A percentile compares a stretch with the other conserved stretches of the same genome.
These are phyloP conservation scores for Grifola frondosa DNA, from an alignment of 1,284 basidiomycete species.

Conservation along the genomic window DNA sequence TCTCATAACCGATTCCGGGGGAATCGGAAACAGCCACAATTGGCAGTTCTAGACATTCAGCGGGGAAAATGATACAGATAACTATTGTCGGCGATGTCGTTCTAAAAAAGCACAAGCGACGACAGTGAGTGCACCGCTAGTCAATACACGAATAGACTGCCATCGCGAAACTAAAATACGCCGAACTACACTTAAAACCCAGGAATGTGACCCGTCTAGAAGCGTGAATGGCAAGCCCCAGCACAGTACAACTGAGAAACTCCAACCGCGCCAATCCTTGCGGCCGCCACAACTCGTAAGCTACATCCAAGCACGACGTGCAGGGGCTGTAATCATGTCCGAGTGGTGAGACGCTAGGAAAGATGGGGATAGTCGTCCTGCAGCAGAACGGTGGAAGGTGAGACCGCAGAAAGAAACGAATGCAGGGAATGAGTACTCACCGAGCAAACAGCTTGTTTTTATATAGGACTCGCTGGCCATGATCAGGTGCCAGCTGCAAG, in stretches of 20 bases:
- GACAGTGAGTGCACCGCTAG: too few species aligned
- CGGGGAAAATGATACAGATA: too few species aligned
- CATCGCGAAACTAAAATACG: background rate
- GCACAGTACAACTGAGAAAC: background rate
- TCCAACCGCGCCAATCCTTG: conserved; percentile 21
- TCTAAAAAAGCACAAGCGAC: too few species aligned
- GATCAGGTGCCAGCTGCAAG: too few species aligned
- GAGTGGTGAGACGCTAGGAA: conserved; percentile 16
- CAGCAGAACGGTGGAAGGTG: conserved; percentile 7
- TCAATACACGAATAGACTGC: too few species aligned
- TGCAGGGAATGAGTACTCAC: background rate
- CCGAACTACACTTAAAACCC: too few species aligned
- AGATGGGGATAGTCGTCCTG: conserved; percentile 9
- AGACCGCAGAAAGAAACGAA: background rate
- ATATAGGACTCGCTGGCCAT: too few species aligned
- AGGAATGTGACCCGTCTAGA: too few species aligned
- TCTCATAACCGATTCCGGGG: too few species aligned
- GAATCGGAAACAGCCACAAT: too few species aligned
- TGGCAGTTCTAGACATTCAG: too few species aligned
- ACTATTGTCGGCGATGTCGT: too few species aligned
- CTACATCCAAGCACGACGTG: conserved; percentile 11
- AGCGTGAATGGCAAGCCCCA: background rate
- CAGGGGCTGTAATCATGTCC: conserved; percentile 9
- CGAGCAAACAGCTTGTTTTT: background rate
- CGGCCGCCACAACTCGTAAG: conserved; percentile 22